Evolutionary conservation across 2,329 filamentous ascomycete species (phyloP), one percentile per base, ranked within the genome.

Genomic region (Aspergillus quadricinctus): DNA sequence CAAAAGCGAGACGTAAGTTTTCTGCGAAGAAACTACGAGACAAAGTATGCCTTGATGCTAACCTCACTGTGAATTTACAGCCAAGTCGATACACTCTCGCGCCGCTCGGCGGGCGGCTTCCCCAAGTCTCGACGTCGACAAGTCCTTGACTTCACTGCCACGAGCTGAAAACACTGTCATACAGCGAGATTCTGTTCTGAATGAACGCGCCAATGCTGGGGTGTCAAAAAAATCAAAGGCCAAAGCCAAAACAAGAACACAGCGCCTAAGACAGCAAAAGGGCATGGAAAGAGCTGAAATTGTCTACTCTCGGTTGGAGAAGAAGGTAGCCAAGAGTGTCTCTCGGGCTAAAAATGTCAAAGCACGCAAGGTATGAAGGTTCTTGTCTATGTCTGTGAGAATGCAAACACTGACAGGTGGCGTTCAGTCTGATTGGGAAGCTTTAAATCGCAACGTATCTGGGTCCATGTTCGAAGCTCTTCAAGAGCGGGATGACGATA

Each of bases 51-150:
- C 6, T 23, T 46, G 23, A 46, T 27, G 21, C 23, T 14, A 46
- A 23, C 17, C 1, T 23, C 21, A 25, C 21, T 23, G 4, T 17
- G 31, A 17, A 17, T 37, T 37, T 37, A 46, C 49, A 85, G 82
- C 77, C 57, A 74, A 78, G 50, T 81, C 81, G 2, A 61, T 77
- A 17, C 81, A 82, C 66, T 85, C 84, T 50, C 82, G 84, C 55
- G 83, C 83, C 54, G 82, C 82, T 40, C 80, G 83, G 61, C 78
- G 84, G 63, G 83, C 78, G 59, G 77, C 74, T 53, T 83, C 81
- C 5, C 83, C 83, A 21, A 80, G 80, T 53, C 70, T 81, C 60
- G 70, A 81, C 59, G 66, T 80, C 49, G 78, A 82, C 69, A 81
- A 80, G 65, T 79, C 79, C 46, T 65, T 82, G 51, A 76, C 67